phyloP scores from a whole-genome alignment of 1,284 basidiomycete genomes.

The Sanghuangporus weigelae region DNA sequence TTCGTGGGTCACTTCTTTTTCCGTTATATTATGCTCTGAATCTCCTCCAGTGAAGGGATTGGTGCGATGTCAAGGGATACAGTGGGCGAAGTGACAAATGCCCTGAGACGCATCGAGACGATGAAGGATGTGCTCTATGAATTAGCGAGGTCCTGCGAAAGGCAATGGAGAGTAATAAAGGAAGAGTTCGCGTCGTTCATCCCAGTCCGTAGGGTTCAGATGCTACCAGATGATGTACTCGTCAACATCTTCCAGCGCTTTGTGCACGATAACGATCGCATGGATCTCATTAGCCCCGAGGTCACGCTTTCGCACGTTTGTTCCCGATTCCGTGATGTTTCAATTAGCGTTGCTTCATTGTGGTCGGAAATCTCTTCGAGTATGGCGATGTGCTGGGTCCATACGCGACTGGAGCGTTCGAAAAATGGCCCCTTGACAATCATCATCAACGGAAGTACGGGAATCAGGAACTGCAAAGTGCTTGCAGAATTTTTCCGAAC shows the following conservation, averaged over 20 bases:
- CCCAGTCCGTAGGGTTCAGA: neutral
- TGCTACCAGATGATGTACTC: neutral
- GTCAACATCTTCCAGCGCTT: neutral
- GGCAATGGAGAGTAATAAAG: neutral
- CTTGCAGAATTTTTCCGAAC: neutral
- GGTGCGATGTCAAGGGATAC: too few species aligned
- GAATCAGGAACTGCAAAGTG: neutral
- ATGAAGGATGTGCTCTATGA: neutral
- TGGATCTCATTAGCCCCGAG: neutral
- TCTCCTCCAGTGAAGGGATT: too few species aligned
- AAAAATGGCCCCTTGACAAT: neutral
- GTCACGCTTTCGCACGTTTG: neutral
- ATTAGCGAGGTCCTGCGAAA: neutral
- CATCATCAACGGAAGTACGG: neutral
- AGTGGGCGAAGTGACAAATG: too few species aligned
- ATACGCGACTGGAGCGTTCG: neutral
- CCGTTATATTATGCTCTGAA: too few species aligned
- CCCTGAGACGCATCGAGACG: neutral
- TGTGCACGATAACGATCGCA: neutral
- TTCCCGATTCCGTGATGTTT: neutral
- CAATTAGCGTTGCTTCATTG: neutral
- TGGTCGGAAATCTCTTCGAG: neutral
- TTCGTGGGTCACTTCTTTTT: too few species aligned
- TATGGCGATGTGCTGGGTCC: neutral
- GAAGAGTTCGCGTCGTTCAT: neutral